Conservation (phyloP, 2,329 filamentous ascomycete genomes). For the Westerdykella aurantiaca region DNA sequence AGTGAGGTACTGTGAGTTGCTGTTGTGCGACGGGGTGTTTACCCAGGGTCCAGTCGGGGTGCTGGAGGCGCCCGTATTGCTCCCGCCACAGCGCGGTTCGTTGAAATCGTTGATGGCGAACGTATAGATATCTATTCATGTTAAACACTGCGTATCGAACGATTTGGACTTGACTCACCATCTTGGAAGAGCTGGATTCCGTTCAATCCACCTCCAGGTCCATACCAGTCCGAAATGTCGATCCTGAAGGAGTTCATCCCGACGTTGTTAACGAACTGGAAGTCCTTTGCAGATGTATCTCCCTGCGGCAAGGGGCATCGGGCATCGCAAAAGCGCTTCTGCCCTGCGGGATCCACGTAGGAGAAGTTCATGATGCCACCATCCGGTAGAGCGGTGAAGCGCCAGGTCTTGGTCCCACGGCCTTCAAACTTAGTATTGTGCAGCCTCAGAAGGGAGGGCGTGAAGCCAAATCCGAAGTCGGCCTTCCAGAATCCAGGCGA, state of each 20-base stretch:
- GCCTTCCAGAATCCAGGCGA: slow-evolving; percentile 78
- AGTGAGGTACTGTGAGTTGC: slow-evolving; percentile 70
- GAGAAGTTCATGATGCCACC: slow-evolving; percentile 95
- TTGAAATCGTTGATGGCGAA: slow-evolving; percentile 88
- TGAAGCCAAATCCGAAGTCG: slow-evolving; percentile 74
- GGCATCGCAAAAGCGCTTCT: slow-evolving; percentile 67
- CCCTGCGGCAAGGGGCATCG: slow-evolving; percentile 73
- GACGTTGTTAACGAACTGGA: slow-evolving; percentile 85
- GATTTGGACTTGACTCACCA: slow-evolving; percentile 36
- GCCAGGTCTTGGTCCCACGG: slow-evolving; percentile 80
- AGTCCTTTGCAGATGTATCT: slow-evolving; percentile 74
- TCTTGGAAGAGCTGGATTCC: slow-evolving; percentile 85
- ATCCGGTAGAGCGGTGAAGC: slow-evolving; percentile 77
- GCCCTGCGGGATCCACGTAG: slow-evolving; percentile 69
- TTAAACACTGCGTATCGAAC: slow-evolving; percentile 2
- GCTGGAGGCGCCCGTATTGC: slow-evolving; percentile 58
- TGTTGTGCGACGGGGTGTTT: slow-evolving; percentile 60
- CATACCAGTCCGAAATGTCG: slow-evolving; percentile 83
- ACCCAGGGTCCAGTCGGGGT: slow-evolving; percentile 70
- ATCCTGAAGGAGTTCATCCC: slow-evolving; percentile 85
- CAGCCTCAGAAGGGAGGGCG: slow-evolving; percentile 78
- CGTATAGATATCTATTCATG: slow-evolving; percentile 59
- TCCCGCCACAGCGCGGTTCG: slow-evolving; percentile 70
- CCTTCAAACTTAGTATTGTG: slow-evolving; percentile 83
- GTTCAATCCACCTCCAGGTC: slow-evolving; percentile 73